phyloP scores from a whole-genome alignment of 2,329 filamentous ascomycete genomes.

The Fonsecaea monophora region DNA sequence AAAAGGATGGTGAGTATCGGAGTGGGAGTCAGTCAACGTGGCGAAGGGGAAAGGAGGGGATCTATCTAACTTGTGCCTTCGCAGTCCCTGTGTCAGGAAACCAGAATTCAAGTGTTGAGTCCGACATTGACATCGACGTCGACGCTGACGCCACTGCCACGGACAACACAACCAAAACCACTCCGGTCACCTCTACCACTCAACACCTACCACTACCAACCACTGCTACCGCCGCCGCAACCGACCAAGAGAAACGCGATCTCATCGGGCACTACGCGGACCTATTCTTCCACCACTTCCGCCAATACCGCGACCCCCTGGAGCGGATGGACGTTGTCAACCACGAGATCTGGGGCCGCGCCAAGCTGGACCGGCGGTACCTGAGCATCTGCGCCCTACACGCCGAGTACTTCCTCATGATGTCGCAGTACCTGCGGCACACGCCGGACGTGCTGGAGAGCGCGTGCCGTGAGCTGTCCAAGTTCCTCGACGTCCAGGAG shows the following conservation, averaged over 20 bases:
- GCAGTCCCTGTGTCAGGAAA: too few relatives aligned
- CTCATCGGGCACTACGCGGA: background rate
- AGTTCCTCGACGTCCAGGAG: background rate
- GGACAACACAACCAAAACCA: too few relatives aligned
- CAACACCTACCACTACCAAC: background rate
- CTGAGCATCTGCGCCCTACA: background rate
- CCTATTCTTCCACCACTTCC: slow-evolving; percentile 1
- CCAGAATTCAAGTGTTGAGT: too few relatives aligned
- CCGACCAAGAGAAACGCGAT: background rate
- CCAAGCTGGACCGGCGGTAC: background rate
- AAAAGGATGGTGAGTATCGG: too few relatives aligned
- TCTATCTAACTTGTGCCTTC: too few relatives aligned
- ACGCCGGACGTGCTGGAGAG: background rate
- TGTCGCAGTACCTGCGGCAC: background rate
- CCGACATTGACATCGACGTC: too few relatives aligned
- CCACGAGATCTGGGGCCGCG: background rate
- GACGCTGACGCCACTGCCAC: too few relatives aligned
- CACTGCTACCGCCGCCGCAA: background rate
- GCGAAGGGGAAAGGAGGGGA: too few relatives aligned
- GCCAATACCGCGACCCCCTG: background rate
- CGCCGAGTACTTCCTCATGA: background rate
- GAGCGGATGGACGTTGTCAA: slow-evolving; percentile 3
- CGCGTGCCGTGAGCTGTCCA: background rate
- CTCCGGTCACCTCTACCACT: too few relatives aligned
- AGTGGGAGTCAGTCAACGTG: too few relatives aligned